Conservation (phyloP, 305 asterid genomes). For the Withania somnifera region DNA sequence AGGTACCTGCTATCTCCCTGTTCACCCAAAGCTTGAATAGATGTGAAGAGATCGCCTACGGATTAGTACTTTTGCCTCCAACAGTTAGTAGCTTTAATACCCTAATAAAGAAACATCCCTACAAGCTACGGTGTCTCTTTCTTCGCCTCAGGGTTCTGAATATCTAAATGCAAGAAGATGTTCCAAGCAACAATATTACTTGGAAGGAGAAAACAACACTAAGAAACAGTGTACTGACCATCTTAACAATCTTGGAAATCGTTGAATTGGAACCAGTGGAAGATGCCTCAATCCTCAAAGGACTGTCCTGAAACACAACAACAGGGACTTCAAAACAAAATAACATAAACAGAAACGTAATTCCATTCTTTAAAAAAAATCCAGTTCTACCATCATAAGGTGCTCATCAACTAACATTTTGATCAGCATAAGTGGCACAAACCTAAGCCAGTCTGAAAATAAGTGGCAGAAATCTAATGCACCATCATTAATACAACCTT, state of each 20-base stretch:
- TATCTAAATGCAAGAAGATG: background rate
- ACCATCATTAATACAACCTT: background rate
- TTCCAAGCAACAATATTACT: background rate
- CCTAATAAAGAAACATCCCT: background rate
- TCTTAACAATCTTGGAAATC: slow-evolving; percentile 82
- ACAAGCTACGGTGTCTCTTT: background rate
- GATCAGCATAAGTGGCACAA: background rate
- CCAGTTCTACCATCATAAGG: background rate
- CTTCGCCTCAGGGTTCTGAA: background rate
- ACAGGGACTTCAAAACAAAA: background rate
- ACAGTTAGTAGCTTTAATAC: background rate
- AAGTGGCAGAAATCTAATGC: background rate
- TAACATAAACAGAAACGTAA: background rate
- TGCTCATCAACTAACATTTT: background rate
- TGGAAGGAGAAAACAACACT: slow-evolving; percentile 1
- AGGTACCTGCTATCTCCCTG: background rate
- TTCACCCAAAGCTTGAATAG: background rate
- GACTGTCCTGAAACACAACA: slow-evolving; percentile 72
- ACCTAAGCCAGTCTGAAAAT: background rate
- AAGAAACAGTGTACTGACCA: slow-evolving; percentile 38
- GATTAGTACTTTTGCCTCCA: background rate
- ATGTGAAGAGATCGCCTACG: background rate
- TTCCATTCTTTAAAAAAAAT: background rate
- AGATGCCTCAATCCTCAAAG: slow-evolving; percentile 75
- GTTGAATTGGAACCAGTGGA: slow-evolving; percentile 96